Percentiles rank a stretch among this genome's conserved stretches.
phyloP scores from a whole-genome alignment of 2,329 filamentous ascomycete species.

The Metarhizium sp. region DNA sequence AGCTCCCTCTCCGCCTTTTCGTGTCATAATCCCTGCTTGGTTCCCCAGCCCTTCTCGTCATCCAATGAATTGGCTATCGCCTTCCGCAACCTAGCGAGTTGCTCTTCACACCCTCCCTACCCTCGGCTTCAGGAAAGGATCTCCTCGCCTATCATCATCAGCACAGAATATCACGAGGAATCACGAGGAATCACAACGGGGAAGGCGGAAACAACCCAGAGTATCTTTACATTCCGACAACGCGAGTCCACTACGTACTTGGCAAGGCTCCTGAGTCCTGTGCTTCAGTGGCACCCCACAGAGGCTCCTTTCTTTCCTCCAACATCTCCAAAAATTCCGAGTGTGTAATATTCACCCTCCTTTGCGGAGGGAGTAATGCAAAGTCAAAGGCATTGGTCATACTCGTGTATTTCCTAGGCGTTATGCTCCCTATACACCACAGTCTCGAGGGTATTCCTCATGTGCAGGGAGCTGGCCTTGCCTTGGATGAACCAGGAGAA shows the following conservation, averaged over 20 bases:
- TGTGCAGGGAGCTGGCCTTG: constrained; percentile 17
- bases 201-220: not conserved
- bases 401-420: constrained; percentile 12
- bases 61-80: not conserved
- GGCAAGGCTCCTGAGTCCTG: not conserved
- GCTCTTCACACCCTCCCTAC: not conserved
- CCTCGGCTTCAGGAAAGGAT: not conserved
- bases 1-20: constrained; percentile 1
- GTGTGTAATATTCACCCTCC: not conserved
- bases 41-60: not conserved
- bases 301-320: constrained; percentile 2
- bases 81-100: not conserved
- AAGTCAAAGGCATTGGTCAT: constrained; percentile 1
- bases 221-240: not conserved
- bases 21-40: not conserved
- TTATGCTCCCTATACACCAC: constrained; percentile 45
- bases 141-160: not conserved
- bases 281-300: constrained; percentile 3
- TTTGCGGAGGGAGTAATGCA: constrained; percentile 3
- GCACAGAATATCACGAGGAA: not conserved
- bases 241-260: not conserved
- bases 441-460: constrained; percentile 38
- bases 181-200: not conserved
- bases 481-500: constrained; percentile 37
- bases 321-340: constrained; percentile 3